These are phyloP conservation scores for Daldinia concentrica DNA, from an alignment of 495 filamentous ascomycete genomes.

Conservation along the genomic window DNA sequence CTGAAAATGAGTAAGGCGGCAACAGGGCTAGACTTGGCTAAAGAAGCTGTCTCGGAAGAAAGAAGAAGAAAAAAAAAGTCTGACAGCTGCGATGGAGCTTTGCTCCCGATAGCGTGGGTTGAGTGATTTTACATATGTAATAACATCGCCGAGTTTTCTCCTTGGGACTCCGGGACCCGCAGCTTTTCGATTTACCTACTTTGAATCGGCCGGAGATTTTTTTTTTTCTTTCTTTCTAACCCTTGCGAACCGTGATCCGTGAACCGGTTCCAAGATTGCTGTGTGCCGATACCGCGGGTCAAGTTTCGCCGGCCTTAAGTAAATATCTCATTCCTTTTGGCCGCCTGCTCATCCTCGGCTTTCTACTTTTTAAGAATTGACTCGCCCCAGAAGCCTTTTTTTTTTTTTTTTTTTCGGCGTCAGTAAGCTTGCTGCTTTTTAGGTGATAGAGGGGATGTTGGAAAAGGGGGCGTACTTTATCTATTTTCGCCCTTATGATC, in stretches of 20 bases:
- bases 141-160: conserved; percentile 29
- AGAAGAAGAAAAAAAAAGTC: conserved; percentile 9
- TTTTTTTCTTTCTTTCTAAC: background rate
- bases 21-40: conserved; percentile 15
- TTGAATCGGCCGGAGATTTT: conserved; percentile 11
- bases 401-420: background rate
- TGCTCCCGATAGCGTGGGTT: conserved; percentile 13
- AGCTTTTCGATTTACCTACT: conserved; percentile 9
- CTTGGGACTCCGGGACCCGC: background rate
- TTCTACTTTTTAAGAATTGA: background rate
- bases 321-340: conserved; percentile 14
- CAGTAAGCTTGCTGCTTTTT: background rate
- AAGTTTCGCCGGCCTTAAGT: background rate
- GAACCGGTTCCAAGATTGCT: background rate
- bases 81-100: conserved; percentile 25
- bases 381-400: background rate
- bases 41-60: too few relatives aligned
- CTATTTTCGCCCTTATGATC: background rate
- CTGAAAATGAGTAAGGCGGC: conserved; percentile 38
- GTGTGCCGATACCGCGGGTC: conserved; percentile 3
- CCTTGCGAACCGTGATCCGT: background rate
- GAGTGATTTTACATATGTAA: conserved; percentile 8
- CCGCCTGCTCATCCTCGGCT: conserved; percentile 22
- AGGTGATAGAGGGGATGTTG: background rate
- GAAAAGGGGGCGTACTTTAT: background rate